These are phyloP conservation scores for Bacterosira constricta DNA, from an alignment of 108 stramenopile genomes.

Conservation along the genomic window DNA sequence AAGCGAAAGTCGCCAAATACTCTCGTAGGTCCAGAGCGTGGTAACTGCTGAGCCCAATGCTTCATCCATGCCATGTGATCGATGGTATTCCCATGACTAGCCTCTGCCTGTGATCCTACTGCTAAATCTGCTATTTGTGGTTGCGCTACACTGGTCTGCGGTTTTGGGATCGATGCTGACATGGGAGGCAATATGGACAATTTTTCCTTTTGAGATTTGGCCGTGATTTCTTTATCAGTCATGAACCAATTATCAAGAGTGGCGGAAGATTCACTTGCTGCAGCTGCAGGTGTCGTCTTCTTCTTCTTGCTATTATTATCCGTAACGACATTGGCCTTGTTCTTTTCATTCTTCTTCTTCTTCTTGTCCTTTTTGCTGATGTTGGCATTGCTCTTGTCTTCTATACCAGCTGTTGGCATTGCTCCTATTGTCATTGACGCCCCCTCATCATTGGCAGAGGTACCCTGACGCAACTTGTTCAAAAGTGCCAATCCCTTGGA, in stretches of 20 bases:
- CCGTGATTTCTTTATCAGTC: conserved; percentile 79
- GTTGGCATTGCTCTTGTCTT: conserved; percentile 2
- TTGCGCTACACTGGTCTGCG: neutral
- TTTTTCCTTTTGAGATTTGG: conserved; percentile 59
- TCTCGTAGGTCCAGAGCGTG: conserved; percentile 38
- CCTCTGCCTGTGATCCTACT: neutral
- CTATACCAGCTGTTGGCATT: neutral
- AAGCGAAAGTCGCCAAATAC: conserved; percentile 61
- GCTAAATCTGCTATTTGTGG: neutral
- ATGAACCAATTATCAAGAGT: conserved; percentile 51
- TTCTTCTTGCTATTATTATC: neutral
- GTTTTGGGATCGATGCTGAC: conserved; percentile 3
- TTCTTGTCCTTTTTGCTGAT: neutral
- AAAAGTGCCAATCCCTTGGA: conserved; percentile 60
- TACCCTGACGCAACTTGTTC: conserved; percentile 43
- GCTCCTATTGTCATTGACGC: conserved; percentile 1
- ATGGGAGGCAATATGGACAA: conserved; percentile 18
- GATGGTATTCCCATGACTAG: conserved; percentile 31
- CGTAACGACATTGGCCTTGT: no score
- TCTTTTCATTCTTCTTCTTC: neutral
- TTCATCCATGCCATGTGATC: conserved; percentile 41
- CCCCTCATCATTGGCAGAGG: conserved; percentile 13
- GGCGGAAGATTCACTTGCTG: conserved; percentile 9
- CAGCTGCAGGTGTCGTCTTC: no score
- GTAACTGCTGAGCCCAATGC: conserved; percentile 62